Conservation (phyloP, 2,329 filamentous ascomycete genomes). For the Dactylellina sp. region DNA sequence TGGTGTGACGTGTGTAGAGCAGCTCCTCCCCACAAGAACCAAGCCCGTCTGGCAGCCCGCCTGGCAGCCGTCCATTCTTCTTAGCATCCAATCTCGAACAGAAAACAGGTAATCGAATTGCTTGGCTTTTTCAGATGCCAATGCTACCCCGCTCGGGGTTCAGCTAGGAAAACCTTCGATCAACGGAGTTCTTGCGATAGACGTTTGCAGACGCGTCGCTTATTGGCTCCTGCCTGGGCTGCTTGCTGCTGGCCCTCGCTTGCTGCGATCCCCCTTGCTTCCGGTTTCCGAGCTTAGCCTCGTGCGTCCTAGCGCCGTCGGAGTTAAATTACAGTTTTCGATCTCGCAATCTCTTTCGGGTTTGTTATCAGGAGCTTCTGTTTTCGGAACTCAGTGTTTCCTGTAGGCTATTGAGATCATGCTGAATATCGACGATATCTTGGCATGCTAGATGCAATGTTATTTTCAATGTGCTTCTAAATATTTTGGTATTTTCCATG, state of each 20-base stretch:
- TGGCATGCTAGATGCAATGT: no score
- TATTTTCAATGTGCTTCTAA: no score
- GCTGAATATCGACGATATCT: no score
- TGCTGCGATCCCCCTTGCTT: neutral
- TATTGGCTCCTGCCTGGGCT: conserved; percentile 17
- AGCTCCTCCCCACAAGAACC: neutral
- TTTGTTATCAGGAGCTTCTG: no score
- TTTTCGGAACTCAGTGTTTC: no score
- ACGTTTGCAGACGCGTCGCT: conserved; percentile 11
- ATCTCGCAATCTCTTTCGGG: no score
- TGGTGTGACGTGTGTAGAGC: neutral
- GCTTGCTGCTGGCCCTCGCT: neutral
- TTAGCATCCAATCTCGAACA: no score
- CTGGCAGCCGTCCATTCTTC: no score
- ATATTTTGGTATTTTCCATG: no score
- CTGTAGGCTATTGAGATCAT: no score
- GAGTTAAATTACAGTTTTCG: neutral
- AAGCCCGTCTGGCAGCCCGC: no score
- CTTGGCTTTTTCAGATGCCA: neutral
- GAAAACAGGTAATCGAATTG: no score
- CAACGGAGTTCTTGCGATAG: conserved; percentile 7
- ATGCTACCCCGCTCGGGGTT: conserved; percentile 26
- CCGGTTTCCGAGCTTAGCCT: neutral
- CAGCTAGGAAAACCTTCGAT: neutral
- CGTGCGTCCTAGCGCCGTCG: neutral